Evolutionary conservation across 2,329 filamentous ascomycete species (phyloP).

Genomic region (Trichoderma aggressivum): DNA sequence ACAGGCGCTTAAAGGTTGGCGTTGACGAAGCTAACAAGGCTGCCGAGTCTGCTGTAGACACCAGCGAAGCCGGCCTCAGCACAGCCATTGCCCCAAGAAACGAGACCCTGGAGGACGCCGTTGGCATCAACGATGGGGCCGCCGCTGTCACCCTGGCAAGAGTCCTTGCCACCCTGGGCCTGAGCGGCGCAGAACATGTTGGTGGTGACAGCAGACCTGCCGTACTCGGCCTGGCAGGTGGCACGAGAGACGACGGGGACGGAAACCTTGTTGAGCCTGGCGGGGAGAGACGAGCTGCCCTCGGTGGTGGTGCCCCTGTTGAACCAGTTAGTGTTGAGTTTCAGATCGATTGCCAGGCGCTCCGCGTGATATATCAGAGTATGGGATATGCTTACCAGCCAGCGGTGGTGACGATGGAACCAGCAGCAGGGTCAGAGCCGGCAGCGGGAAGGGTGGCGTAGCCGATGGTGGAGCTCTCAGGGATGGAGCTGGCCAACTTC

Average conservation of each 20-base stretch:
- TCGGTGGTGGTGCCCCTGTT: constrained; percentile 26
- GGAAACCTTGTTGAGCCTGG: constrained; percentile 30
- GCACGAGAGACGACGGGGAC: constrained; percentile 30
- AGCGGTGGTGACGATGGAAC: constrained; percentile 24
- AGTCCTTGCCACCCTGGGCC: constrained; percentile 29
- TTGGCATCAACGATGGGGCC: constrained; percentile 30
- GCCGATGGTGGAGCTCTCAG: constrained; percentile 23
- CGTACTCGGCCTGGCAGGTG: constrained; percentile 27
- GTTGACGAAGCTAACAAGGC: constrained; percentile 28
- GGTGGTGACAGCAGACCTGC: constrained; percentile 24
- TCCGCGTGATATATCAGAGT: neutral
- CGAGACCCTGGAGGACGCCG: constrained; percentile 27
- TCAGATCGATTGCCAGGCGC: neutral
- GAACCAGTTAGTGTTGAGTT: constrained; percentile 1
- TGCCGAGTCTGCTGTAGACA: constrained; percentile 30
- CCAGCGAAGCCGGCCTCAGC: constrained; percentile 26
- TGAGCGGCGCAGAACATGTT: constrained; percentile 35
- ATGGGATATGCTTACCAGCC: constrained; percentile 27
- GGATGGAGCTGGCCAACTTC: constrained; percentile 28
- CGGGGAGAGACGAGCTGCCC: constrained; percentile 19
- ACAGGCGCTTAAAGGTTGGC: neutral
- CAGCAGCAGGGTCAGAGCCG: constrained; percentile 28
- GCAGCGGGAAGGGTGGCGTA: constrained; percentile 27
- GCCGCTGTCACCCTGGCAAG: constrained; percentile 34
- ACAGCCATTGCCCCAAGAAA: constrained; percentile 33